Evolutionary conservation across 164 flowering plant genomes (phyloP).

Genomic region (Macadamia integrifolia): DNA sequence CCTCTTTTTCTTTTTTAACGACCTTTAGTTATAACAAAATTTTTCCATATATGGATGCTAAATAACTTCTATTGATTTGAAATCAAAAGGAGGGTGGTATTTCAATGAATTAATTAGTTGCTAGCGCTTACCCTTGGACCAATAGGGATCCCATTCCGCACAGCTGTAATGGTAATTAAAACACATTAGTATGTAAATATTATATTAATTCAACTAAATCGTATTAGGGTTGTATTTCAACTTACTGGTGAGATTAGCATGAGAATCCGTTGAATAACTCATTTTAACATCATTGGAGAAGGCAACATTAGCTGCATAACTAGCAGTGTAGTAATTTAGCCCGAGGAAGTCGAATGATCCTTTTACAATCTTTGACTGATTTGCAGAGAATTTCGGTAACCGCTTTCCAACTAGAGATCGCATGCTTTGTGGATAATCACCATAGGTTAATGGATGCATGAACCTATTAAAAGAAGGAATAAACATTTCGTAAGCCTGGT

Average conservation of each 20-base stretch:
- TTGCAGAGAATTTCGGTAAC: neutral
- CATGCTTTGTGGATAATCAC: neutral
- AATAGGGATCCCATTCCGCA: conserved; percentile 30
- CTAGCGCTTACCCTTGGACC: conserved; percentile 25
- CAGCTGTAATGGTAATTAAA: conserved; percentile 10
- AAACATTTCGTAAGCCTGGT: no score
- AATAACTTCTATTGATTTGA: no score
- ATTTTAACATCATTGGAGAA: no score
- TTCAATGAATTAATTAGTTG: no score
- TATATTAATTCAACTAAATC: no score
- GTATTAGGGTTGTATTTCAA: no score
- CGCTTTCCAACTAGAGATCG: neutral
- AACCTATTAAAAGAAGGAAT: neutral
- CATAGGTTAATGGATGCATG: neutral
- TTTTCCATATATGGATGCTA: no score
- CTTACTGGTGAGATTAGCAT: neutral
- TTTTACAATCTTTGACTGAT: neutral
- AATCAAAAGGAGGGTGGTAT: no score
- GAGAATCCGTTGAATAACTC: neutral
- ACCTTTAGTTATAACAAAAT: no score
- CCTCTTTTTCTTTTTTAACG: no score
- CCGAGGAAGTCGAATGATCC: neutral
- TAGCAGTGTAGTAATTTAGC: neutral
- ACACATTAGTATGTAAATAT: no score
- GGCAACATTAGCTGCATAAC: neutral